Base-by-base conservation (phyloP, 164 flowering plant species). In the Pachysandra terminalis region DNA sequence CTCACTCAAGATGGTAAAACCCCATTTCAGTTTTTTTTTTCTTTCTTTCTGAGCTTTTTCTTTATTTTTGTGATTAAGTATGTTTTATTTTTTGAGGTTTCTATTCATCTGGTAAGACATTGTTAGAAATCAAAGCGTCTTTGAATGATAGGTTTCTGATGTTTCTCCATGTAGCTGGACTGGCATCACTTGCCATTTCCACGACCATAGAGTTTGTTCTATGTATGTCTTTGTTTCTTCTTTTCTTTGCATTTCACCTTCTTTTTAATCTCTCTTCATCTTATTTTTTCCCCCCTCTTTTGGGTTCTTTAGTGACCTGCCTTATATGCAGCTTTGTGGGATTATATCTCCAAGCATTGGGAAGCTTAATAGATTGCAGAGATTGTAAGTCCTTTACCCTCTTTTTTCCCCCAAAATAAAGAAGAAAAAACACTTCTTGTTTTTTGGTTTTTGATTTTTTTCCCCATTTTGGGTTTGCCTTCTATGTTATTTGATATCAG, bases 141-240 rank as follows among this genome's bases (percentile, higher is more conserved):
- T 82, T 91, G 75, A 91, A 91, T 79, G 97, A 91, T 79, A 90
- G 71, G 82, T 67, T 59, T 22, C 83, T 54, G 97, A 94, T 78
- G 86, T 81, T 8, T 75, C 81, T 68, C 98, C 96, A 12, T 94
- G 98, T 64, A 53, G 68, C 54, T 94, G 98, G 98, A 85, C 86
- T 78, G 97, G 97, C 23, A 81, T 94, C 69, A 65, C 85, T 78
- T 94, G 98, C 64, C 71, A 88, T 63, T 77, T 67, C 28, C 56
- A 79, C 49, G 91, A 86, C 70, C 82, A 81, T 27, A 79, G 84
- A 68, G 96, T 94, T 63, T 68, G 75, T n/a, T 80, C 91, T 14
- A 85, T 94, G 98, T 94, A 84, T 51, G 83, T 67, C 22, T 5
- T 16, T 32, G 25, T 58, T 17, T 27, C 19, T 61, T 56, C 55